Conservation (phyloP, 2,329 filamentous ascomycete genomes). For the Dothiorella sarmentorum region DNA sequence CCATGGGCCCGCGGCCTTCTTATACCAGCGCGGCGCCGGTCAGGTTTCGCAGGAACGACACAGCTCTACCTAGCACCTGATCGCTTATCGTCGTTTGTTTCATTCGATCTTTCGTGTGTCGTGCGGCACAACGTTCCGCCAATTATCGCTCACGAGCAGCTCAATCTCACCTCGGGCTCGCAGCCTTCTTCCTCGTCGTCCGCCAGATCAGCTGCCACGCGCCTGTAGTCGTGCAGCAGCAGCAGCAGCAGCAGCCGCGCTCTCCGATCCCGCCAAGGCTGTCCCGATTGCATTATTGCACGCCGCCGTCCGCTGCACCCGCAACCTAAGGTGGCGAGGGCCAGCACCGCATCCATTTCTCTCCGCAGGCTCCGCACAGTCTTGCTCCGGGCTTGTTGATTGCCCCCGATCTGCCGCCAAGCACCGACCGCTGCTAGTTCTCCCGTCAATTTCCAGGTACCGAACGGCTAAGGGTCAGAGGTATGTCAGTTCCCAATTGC, state of each 20-base stretch:
- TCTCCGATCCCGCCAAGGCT: slow-evolving; percentile 7
- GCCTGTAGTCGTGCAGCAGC: background rate
- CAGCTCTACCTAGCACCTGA: background rate
- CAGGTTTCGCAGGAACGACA: slow-evolving; percentile 5
- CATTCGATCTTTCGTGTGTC: slow-evolving; percentile 7
- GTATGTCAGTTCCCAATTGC: slow-evolving; percentile 11
- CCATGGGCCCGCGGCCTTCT: slow-evolving; percentile 3
- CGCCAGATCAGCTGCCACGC: slow-evolving; percentile 15
- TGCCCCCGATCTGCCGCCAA: slow-evolving; percentile 14
- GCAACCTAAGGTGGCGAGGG: background rate
- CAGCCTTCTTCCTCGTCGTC: background rate
- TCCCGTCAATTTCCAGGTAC: slow-evolving; percentile 13
- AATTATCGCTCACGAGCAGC: slow-evolving; percentile 6
- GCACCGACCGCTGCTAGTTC: slow-evolving; percentile 10
- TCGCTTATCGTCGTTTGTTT: slow-evolving; percentile 14
- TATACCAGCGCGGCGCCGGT: slow-evolving; percentile 13
- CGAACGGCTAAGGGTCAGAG: slow-evolving; percentile 9
- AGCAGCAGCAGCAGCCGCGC: background rate
- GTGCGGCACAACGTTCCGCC: slow-evolving; percentile 5
- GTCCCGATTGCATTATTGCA: no score
- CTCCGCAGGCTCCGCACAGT: slow-evolving; percentile 2
- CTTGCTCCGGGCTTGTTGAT: slow-evolving; percentile 6
- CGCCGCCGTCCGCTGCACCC: background rate
- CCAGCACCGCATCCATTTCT: slow-evolving; percentile 7
- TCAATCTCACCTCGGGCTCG: slow-evolving; percentile 1